Conservation (phyloP, 2,329 filamentous ascomycete species). For the Dactylellina haptotyla region DNA sequence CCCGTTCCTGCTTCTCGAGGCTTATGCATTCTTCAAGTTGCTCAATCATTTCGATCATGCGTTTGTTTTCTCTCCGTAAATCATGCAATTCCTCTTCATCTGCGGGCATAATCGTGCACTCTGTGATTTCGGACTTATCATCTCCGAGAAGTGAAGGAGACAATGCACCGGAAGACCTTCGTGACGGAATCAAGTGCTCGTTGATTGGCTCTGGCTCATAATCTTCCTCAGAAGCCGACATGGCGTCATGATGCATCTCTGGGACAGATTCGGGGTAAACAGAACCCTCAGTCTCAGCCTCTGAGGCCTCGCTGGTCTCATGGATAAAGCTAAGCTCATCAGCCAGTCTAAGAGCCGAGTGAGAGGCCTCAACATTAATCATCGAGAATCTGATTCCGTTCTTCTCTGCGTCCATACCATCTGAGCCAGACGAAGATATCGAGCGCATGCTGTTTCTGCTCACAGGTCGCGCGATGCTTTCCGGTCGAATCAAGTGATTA, state of each 20-base stretch:
- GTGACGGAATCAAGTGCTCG: slow-evolving; percentile 36
- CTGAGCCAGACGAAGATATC: slow-evolving; percentile 47
- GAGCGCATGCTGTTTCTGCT: slow-evolving; percentile 51
- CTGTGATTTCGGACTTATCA: slow-evolving; percentile 70
- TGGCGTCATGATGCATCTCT: slow-evolving; percentile 33
- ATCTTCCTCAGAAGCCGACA: slow-evolving; percentile 25
- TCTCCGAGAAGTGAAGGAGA: slow-evolving; percentile 65
- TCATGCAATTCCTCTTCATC: slow-evolving; percentile 51
- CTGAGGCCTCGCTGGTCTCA: slow-evolving; percentile 63
- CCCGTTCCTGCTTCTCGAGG: slow-evolving; percentile 49
- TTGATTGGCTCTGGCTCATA: slow-evolving; percentile 41
- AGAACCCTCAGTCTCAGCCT: slow-evolving; percentile 49
- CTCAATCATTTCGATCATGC: slow-evolving; percentile 51
- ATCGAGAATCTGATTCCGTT: slow-evolving; percentile 76
- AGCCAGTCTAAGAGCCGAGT: slow-evolving; percentile 78
- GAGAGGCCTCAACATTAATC: slow-evolving; percentile 68
- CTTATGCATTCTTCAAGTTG: slow-evolving; percentile 51
- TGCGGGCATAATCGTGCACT: slow-evolving; percentile 61
- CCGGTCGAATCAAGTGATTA: slow-evolving; percentile 38
- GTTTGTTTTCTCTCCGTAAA: slow-evolving; percentile 42
- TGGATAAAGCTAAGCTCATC: slow-evolving; percentile 90
- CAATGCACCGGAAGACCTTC: slow-evolving; percentile 41
- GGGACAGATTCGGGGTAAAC: slow-evolving; percentile 46
- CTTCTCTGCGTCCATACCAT: slow-evolving; percentile 66
- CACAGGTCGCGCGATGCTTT: slow-evolving; percentile 55